Base-by-base conservation (phyloP, 805 yeast species). In the Candida morakotiae region DNA sequence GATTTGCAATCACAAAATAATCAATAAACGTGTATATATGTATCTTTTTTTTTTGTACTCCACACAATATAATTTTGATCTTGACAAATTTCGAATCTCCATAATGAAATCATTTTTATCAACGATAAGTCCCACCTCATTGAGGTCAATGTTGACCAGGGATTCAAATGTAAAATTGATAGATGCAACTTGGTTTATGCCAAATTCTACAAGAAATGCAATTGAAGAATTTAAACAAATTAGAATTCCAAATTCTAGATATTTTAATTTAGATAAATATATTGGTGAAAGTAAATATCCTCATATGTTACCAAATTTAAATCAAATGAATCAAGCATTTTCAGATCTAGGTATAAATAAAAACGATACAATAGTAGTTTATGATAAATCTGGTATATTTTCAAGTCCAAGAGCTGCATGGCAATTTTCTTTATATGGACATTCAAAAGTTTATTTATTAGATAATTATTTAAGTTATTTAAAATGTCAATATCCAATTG, bases 121-220 rank as follows among this genome's bases (percentile, higher is more conserved):
- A 8, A 36, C 21, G 16, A 29, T 40, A 3, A 37, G 35, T 8
- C 43, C 43, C 11, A 13, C 34, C 2, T 40, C 43, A 7, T 40
- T 28, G 17, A 25, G 41, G 7, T 36, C 43, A 10, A 27, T 40
- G 20, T 24, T 19, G 11, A 4, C 39, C 2, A 27, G 25, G 5
- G 18, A 29, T 5, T n/a, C 38, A n/a, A 29, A 31, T 27, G 60
- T 63, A 9, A 53, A 83, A 9, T 82, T 95, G 1, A 65, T 91
- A 15, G 98, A 91, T 58, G 79, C 94, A 4, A 81, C 97, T 0
- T 93, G 98, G 97, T 87, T 80, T 58, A 73, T 91, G 77, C 96
- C 98, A 33, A 82, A 80, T 51, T 67, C 63, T 27, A 80, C 82
- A 9, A 68, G 75, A 30, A 69, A 75, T 45, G 89, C 83, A 0